phyloP scores from a whole-genome alignment of 2,329 filamentous ascomycete species.

The Chrysoporthe cubensis region DNA sequence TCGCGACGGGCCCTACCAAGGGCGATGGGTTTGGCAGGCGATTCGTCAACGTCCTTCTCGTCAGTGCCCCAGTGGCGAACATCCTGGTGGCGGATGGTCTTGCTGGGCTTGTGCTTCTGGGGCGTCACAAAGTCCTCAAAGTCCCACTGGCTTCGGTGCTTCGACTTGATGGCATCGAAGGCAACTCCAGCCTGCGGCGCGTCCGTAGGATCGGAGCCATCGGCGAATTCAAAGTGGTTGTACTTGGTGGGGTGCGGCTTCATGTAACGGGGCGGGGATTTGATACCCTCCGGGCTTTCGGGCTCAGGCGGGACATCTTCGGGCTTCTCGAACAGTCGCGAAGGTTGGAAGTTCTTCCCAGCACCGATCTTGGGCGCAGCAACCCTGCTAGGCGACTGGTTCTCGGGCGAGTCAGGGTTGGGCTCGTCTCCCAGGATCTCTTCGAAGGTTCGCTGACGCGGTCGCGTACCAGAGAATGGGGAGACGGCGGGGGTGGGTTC shows the following conservation, averaged over 20 bases:
- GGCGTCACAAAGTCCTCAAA: conserved; percentile 90
- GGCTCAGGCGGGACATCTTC: conserved; percentile 41
- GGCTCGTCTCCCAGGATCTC: conserved; percentile 70
- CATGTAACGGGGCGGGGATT: conserved; percentile 49
- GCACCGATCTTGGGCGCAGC: conserved; percentile 57
- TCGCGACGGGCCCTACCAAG: conserved; percentile 75
- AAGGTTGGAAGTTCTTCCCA: conserved; percentile 65
- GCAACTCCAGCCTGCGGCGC: conserved; percentile 47
- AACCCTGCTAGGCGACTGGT: conserved; percentile 53
- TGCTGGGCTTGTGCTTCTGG: conserved; percentile 67
- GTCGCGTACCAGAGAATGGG: conserved; percentile 65
- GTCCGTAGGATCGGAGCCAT: conserved; percentile 61
- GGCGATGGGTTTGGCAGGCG: conserved; percentile 55
- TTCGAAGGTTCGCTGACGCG: conserved; percentile 67
- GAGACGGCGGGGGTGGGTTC: conserved; percentile 57
- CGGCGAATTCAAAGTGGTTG: conserved; percentile 82
- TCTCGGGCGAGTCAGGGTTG: conserved; percentile 46
- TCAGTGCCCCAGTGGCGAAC: conserved; percentile 81
- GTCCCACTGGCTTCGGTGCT: conserved; percentile 78
- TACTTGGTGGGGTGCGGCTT: conserved; percentile 79
- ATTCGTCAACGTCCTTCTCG: conserved; percentile 61
- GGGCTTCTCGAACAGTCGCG: conserved; percentile 66
- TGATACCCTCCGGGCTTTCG: conserved; percentile 47
- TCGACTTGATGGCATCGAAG: conserved; percentile 54
- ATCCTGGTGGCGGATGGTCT: conserved; percentile 66